Evolutionary conservation across 495 filamentous ascomycete species (phyloP).

Genomic region (Podospora bellae-mahoneyi): DNA sequence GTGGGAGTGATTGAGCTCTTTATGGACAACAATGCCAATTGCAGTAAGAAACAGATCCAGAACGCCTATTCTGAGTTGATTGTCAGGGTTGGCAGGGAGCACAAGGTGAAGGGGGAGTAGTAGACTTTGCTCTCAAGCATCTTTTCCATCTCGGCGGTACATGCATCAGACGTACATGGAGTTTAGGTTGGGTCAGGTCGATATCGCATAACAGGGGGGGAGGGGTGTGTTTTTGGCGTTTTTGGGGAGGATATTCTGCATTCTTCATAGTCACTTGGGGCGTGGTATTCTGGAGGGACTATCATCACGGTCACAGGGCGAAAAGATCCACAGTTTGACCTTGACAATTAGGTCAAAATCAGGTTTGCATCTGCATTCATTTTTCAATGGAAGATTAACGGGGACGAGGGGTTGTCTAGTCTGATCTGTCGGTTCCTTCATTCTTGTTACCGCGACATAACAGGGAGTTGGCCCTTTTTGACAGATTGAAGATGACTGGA

Average conservation of each 20-base stretch:
- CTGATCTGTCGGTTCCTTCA: neutral
- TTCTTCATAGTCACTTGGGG: neutral
- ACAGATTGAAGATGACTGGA: neutral
- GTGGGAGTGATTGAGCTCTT: constrained; percentile 32
- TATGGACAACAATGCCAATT: constrained; percentile 19
- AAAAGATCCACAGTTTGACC: neutral
- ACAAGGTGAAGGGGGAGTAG: constrained; percentile 28
- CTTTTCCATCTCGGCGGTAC: neutral
- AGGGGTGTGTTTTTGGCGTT: neutral
- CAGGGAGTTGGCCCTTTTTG: neutral
- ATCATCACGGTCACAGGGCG: neutral
- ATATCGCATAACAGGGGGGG: neutral
- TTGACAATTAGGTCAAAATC: neutral
- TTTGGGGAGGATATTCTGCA: neutral
- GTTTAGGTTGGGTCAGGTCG: neutral
- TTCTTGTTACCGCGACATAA: neutral
- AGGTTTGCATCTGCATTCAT: neutral
- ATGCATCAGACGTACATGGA: neutral
- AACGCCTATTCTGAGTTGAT: constrained; percentile 28
- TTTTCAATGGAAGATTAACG: neutral
- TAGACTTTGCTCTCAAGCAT: neutral
- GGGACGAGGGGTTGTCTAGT: neutral
- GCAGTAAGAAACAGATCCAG: constrained; percentile 26
- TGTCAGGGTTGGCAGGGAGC: constrained; percentile 22
- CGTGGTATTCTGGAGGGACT: neutral